Evolutionary conservation across 2,329 filamentous ascomycete genomes (phyloP).

Genomic region (Fusarium transvaalense): DNA sequence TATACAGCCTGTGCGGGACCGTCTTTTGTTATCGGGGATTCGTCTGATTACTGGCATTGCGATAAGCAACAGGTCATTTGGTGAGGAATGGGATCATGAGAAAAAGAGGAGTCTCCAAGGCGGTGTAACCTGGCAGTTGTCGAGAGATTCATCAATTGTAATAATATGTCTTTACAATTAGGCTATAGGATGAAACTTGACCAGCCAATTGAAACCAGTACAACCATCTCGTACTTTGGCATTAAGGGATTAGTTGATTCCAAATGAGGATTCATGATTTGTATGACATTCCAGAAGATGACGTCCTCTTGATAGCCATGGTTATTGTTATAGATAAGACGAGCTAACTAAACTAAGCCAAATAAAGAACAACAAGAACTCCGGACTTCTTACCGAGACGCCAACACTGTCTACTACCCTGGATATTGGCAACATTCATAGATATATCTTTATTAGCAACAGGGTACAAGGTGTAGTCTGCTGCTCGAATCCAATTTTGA

Average conservation of each 20-base stretch:
- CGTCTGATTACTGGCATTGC: constrained; percentile 31
- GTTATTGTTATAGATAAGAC: no score
- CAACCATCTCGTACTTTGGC: background rate
- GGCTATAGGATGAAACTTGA: background rate
- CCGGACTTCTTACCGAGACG: no score
- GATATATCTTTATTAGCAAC: no score
- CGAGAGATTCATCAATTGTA: background rate
- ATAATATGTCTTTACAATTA: background rate
- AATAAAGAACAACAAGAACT: no score
- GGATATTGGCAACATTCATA: no score
- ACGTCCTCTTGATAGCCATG: no score
- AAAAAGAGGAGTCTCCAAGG: constrained; percentile 22
- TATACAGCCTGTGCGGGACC: constrained; percentile 30
- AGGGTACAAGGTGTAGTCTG: no score
- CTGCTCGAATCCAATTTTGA: no score
- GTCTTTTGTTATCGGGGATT: constrained; percentile 32
- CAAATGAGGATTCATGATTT: background rate
- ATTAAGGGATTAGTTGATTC: no score
- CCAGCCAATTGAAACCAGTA: background rate
- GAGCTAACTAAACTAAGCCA: no score
- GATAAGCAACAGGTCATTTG: constrained; percentile 11
- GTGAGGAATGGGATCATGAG: constrained; percentile 4
- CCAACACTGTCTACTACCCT: no score
- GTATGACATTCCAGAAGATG: no score
- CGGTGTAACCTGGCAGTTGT: constrained; percentile 5